These are phyloP conservation scores for Kappamyces sp. DNA, from an alignment of 192 early-diverging fungal genomes.

Conservation along the genomic window DNA sequence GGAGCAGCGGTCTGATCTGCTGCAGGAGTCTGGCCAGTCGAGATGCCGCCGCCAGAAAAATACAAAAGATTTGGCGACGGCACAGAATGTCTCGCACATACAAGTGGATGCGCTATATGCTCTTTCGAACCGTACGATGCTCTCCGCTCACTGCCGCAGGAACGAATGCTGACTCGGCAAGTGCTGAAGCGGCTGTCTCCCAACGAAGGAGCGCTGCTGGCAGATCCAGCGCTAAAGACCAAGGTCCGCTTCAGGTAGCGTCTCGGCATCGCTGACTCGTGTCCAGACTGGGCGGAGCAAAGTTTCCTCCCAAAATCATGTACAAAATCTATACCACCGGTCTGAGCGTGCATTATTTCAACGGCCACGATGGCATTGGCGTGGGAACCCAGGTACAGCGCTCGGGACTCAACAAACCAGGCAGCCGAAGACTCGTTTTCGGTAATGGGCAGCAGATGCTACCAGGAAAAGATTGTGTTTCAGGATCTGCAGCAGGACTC, in stretches of 20 bases:
- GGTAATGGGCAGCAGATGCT: slow-evolving; percentile 40
- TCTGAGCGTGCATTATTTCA: slow-evolving; percentile 48
- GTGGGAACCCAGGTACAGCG: slow-evolving; percentile 30
- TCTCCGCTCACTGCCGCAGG: slow-evolving; percentile 21
- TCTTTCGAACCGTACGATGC: not conserved
- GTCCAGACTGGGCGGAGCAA: slow-evolving; percentile 33
- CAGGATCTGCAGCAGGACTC: slow-evolving; percentile 17
- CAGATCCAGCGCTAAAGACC: slow-evolving; percentile 36
- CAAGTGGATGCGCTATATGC: slow-evolving; percentile 5
- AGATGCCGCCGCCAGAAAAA: not conserved
- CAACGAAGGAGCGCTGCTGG: slow-evolving; percentile 39
- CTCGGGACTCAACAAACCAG: slow-evolving; percentile 3
- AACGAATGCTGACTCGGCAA: slow-evolving; percentile 40
- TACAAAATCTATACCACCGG: slow-evolving; percentile 49
- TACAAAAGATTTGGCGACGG: not conserved
- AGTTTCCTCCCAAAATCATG: slow-evolving; percentile 42
- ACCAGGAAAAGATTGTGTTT: slow-evolving; percentile 30
- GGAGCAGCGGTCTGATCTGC: too few relatives aligned
- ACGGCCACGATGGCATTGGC: slow-evolving; percentile 33
- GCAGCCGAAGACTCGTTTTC: slow-evolving; percentile 43
- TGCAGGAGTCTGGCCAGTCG: too few relatives aligned
- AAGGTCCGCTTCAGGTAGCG: slow-evolving; percentile 41
- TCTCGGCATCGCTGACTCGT: not conserved
- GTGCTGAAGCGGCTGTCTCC: slow-evolving; percentile 40
- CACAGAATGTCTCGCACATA: slow-evolving; percentile 1